Evolutionary conservation across 2,329 filamentous ascomycete species (phyloP), one percentile per base, ranked within the genome.

Genomic region (Rutstroemia sp.): DNA sequence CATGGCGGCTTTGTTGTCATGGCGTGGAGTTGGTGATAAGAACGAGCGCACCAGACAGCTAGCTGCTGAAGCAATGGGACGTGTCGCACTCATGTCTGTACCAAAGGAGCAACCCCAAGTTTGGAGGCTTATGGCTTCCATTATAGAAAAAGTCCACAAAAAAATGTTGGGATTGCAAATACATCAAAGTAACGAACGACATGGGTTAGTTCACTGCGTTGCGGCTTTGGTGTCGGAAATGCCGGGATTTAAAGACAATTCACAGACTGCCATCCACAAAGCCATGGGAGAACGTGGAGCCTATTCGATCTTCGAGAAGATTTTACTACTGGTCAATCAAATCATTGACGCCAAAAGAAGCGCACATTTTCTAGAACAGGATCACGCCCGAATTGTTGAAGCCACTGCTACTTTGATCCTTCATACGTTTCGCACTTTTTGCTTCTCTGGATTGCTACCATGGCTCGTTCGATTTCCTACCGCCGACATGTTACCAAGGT

Each of bases 1-100:
- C 3, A 72, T 90, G 8, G 44, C 45, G 40, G 44, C 27, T 45
- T 9, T n/a, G 16, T 25, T 55, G 19, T 84, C 83, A 19, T 99
- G 94, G 94, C 81, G 92, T 69, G 94, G 94, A 0, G 81, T 95
- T n/a, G 85, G 86, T 0, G 89, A 95, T 61, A 76, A 83, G 8
- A 91, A 96, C 69, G 79, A 84, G 0, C 74, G 78, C 5, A 89
- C 90, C 1, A 81, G 94, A 59, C 79, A 89, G 63, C 79, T 82
- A 50, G 86, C 90, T 14, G 89, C 88, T 1, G 72, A 71, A 1
- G 84, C 88, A 0, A 84, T 92, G 63, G 46, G 46, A 9, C 38
- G 19, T 50, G 45, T 55, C n/a, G 10, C 19, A 5, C 16, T 23
- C 10, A 25, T 25, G 1, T 55, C 44, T 10, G 19, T 16, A 23